Base-by-base conservation (phyloP, 768 basidiomycete genomes). In the Paxillus involutus region DNA sequence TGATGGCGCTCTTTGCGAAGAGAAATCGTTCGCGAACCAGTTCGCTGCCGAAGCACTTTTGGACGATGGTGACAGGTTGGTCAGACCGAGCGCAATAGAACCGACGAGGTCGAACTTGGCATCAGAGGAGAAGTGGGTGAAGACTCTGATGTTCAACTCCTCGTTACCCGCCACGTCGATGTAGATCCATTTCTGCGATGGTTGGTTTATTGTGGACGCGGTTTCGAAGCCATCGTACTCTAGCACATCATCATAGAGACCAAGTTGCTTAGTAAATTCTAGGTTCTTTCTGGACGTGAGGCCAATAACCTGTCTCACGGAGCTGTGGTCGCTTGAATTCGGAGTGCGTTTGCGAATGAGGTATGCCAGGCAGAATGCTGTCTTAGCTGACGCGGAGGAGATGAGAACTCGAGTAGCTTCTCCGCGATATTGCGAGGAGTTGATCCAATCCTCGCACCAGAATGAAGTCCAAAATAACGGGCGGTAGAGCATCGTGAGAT, bases 401-500 rank as follows among this genome's bases (percentile, higher is more conserved):
- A 88, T 78, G 44, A 88, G 71, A 53, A 88, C 70, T 29, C 64
- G 62, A 3, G 71, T 72, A 4, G 77, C 77, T 6, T 74, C 79
- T 1, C 73, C 77, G 9, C 78, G 75, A 63, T 86, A 88, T 21
- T 64, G 59, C 3, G 78, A 73, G 6, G 75, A 70, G 52, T 77
- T 69, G 6, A 88, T 63, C 84, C 84, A 88, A 62, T 88, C 87
- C 64, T 88, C 84, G 57, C 78, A 85, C 86, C 86, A 88, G 58
- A 80, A 88, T 1, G 87, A 78, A 0, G 86, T 88, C 86, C 86
- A 88, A 66, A 87, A 88, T 14, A 88, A 73, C 0, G 87, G 85
- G 0, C 85, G 78, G 58, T 85, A 88, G 14, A 88, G 77, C 87
- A 88, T 88, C 0, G 79, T 81, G 39, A 86, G 71, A 60, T 86